Conservation (phyloP, 345 rosid species). For the Rhodamnia argentea region DNA sequence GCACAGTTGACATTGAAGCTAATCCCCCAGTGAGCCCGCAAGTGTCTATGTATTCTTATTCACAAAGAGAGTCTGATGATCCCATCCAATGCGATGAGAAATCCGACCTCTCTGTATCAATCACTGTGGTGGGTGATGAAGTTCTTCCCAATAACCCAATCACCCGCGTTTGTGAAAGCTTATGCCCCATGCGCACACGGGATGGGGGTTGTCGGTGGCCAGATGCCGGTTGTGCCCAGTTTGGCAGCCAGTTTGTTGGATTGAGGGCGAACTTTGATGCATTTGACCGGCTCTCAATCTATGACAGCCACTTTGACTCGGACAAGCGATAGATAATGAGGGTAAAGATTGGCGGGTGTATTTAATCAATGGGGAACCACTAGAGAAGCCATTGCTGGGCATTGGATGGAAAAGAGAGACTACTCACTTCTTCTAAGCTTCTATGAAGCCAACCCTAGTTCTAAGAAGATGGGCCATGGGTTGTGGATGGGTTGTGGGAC, state of each 20-base stretch:
- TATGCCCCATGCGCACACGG: conserved; percentile 58
- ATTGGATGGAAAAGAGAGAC: background rate
- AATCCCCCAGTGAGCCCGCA: conserved; percentile 18
- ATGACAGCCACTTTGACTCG: conserved; percentile 62
- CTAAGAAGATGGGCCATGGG: background rate
- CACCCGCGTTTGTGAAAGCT: conserved; percentile 39
- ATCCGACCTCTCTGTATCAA: conserved; percentile 60
- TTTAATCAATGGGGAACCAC: background rate
- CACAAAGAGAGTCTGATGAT: conserved; percentile 19
- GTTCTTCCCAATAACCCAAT: conserved; percentile 21
- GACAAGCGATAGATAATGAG: conserved; percentile 5
- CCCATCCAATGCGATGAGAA: conserved; percentile 19
- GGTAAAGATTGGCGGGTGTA: background rate
- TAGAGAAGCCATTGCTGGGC: background rate
- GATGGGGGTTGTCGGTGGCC: conserved; percentile 92
- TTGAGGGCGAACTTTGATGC: conserved; percentile 85
- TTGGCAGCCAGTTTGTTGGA: conserved; percentile 71
- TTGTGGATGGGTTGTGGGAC: background rate
- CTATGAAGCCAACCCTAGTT: background rate
- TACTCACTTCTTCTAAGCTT: background rate
- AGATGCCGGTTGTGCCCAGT: conserved; percentile 79
- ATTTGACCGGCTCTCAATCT: conserved; percentile 66
- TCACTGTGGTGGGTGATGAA: conserved; percentile 42
- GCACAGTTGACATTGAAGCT: conserved; percentile 45
- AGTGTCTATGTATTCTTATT: conserved; percentile 8